These are phyloP conservation scores for Cyclotella distinguenda DNA, from an alignment of 108 stramenopile genomes.

Conservation along the genomic window DNA sequence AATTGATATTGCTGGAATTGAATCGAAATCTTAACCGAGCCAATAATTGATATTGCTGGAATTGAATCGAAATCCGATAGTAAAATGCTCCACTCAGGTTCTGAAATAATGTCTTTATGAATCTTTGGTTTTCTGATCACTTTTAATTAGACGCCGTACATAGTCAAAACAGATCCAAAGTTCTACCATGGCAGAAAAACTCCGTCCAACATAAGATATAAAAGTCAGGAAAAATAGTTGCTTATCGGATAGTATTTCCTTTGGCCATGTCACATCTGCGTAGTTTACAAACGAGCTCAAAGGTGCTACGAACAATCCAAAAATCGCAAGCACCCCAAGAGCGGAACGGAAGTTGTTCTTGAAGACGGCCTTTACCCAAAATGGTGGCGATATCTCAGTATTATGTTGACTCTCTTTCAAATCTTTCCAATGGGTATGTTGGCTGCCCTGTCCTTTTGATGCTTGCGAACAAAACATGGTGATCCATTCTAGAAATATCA, in stretches of 20 bases:
- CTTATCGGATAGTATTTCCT: constrained; percentile 9
- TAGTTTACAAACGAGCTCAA: constrained; percentile 30
- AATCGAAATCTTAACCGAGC: too few relatives aligned
- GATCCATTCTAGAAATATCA: constrained; percentile 62
- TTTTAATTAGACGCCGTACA: neutral
- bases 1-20: too few relatives aligned
- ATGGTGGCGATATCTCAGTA: constrained; percentile 27
- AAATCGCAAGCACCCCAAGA: constrained; percentile 51
- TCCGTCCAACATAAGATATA: constrained; percentile 29
- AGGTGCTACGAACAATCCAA: constrained; percentile 49
- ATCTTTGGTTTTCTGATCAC: neutral
- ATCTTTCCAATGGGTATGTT: constrained; percentile 30
- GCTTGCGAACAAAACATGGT: constrained; percentile 57
- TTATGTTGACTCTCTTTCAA: constrained; percentile 8
- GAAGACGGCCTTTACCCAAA: constrained; percentile 51
- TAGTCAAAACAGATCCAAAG: constrained; percentile 41
- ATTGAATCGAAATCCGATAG: too few relatives aligned
- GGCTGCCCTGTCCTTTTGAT: constrained; percentile 16
- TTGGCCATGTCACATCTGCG: constrained; percentile 35
- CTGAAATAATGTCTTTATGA: too few relatives aligned
- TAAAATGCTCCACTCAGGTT: too few relatives aligned
- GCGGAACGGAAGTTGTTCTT: constrained; percentile 55
- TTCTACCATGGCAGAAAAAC: constrained; percentile 25
- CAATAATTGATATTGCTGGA: too few relatives aligned
- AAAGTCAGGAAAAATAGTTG: constrained; percentile 10